Base-by-base conservation (phyloP, 768 basidiomycete genomes). In the Epithele typhae region DNA sequence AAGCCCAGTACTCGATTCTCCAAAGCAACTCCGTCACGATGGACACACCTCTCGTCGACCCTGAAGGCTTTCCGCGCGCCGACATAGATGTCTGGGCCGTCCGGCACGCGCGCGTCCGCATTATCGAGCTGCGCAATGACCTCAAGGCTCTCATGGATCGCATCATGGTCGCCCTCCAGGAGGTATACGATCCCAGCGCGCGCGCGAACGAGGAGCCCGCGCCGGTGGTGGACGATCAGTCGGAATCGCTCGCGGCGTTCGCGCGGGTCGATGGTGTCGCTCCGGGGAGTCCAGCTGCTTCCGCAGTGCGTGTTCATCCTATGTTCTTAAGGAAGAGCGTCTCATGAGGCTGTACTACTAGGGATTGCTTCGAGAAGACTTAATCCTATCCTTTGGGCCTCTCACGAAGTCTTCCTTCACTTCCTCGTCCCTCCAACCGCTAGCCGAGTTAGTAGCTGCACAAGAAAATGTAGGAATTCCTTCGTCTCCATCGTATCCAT, bases 11-110 rank as follows among this genome's bases (percentile, higher is more conserved):
- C 30, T 67, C 77, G 35, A 74, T 90, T 45, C 78, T 92, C 54
- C 69, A 72, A 56, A 68, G 74, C 40, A 86, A 90, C 57, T 67
- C 74, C 34, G 76, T 76, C 25, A 81, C 76, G 2, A 78, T 92
- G 71, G 67, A 78, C 21, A 78, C 86, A 0, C 81, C 89, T 0
- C 78, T 97, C 25, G 78, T 96, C 38, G 92, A 96, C 60, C 52
- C 70, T 1, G 88, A 96, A 43, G 95, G 95, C 6, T 97, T 91
- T 64, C 94, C 94, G 1, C 77, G 92, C 12, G 81, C 79, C 12
- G 87, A 95, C 66, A 77, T 97, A 51, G 89, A 94, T 54, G 73
- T 95, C 15, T 89, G 80, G 60, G 82, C 84, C 10, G 83, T 94
- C 17, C 74, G 90, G 19, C 68, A 70, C 39, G 88, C 91, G 11